Conservation (phyloP, 352 stramenopile species). For the Lagenidium giganteum region DNA sequence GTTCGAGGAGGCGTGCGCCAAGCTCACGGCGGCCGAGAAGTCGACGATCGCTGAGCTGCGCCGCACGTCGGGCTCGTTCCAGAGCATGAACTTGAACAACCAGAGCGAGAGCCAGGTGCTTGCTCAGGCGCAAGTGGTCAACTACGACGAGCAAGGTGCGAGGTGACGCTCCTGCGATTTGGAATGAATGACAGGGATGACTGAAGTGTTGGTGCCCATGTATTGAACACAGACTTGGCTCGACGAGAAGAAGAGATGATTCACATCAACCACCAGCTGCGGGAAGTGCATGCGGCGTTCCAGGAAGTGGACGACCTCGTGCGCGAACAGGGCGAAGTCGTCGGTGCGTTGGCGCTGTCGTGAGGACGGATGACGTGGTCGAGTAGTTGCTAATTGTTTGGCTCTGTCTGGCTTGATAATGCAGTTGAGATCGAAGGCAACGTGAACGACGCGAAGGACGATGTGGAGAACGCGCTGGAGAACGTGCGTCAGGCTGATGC, state of each 20-base stretch:
- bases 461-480: slow-evolving; percentile 37
- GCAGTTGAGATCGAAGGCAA: slow-evolving; percentile 59
- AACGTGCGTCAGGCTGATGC: slow-evolving; percentile 52
- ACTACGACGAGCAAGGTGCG: slow-evolving; percentile 61
- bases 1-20: slow-evolving; percentile 51
- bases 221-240: slow-evolving; percentile 31
- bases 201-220: slow-evolving; percentile 5
- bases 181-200: no score
- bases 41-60: slow-evolving; percentile 44
- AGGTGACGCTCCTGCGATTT: no score
- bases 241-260: slow-evolving; percentile 65
- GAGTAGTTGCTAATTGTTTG: no score
- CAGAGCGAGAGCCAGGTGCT: slow-evolving; percentile 72
- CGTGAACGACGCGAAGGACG: slow-evolving; percentile 37
- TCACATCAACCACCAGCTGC: slow-evolving; percentile 68
- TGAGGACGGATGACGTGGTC: no score
- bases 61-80: slow-evolving; percentile 40
- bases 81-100: slow-evolving; percentile 34
- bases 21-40: slow-evolving; percentile 37
- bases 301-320: slow-evolving; percentile 60
- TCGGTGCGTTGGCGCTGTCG: slow-evolving; percentile 49
- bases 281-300: slow-evolving; percentile 61
- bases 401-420: slow-evolving; percentile 2
- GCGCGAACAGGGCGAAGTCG: slow-evolving; percentile 59
- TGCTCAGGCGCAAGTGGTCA: slow-evolving; percentile 50